Evolutionary conservation across 2,329 filamentous ascomycete species (phyloP).

Genomic region (Botryotinia narcissicola): DNA sequence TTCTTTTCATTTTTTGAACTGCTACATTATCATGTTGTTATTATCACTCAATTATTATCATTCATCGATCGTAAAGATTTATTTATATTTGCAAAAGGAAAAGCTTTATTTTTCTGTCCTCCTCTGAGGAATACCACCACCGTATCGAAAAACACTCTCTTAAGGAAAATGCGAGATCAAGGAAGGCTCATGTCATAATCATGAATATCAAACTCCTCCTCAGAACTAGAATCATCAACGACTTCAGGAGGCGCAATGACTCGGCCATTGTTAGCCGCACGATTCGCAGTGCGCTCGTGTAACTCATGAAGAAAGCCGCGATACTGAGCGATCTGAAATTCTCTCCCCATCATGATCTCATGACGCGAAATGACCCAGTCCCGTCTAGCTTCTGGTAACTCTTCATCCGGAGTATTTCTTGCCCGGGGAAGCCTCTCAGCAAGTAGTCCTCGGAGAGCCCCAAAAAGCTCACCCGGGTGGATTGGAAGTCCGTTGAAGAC

Average conservation of each 20-base stretch:
- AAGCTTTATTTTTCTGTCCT: neutral
- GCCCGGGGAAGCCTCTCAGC: too few relatives aligned
- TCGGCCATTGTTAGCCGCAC: neutral
- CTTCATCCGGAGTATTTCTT: neutral
- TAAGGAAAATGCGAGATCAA: neutral
- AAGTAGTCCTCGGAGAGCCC: too few relatives aligned
- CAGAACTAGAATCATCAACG: neutral
- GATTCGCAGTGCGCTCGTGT: neutral
- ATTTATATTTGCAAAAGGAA: neutral
- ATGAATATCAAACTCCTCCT: neutral
- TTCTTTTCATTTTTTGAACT: neutral
- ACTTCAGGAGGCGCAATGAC: neutral
- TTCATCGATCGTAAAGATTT: neutral
- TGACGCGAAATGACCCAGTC: neutral
- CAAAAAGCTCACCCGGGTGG: neutral
- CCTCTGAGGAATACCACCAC: neutral
- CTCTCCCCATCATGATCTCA: neutral
- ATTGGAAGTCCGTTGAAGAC: fast-evolving
- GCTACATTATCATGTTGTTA: neutral
- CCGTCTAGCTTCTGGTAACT: neutral
- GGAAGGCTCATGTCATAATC: neutral
- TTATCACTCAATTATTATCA: neutral
- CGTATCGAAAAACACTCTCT: neutral
- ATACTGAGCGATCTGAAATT: neutral
- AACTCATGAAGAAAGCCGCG: neutral